Base-by-base conservation (phyloP, 2,329 filamentous ascomycete genomes). In the Shiraia sp. region DNA sequence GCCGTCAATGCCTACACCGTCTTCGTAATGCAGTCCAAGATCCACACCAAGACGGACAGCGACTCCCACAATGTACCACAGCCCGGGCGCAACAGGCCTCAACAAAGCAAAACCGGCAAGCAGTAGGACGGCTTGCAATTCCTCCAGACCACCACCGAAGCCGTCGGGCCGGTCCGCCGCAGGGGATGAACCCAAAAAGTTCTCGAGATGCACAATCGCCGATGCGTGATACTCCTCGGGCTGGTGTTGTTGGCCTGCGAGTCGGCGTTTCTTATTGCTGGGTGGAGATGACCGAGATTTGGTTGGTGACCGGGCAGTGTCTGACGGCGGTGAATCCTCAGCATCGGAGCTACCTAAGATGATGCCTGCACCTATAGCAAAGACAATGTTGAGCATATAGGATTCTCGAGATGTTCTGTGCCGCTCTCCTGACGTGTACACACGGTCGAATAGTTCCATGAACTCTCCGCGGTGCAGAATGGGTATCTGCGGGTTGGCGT, bases 41-140 rank as follows among this genome's bases (percentile, higher is more conserved):
- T 97, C 93, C 15, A 97, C 87, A 6, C 90, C 92, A 37, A 97
- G 72, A 26, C 93, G 85, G 46, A 95, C 87, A 5, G 92, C 92
- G 30, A 96, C 91, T 9, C 93, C 93, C 45, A 95, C 88, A 48
- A 97, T 97, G 70, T 97, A 97, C 92, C 92, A 97, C 31, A 97
- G 74, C 10, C 93, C 93, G 0, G 92, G 92, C 1, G 92, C 90
- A 15, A 97, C 90, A 1, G 93, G 93, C 40, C 92, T 81, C 49
- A 97, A 77, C 34, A 99, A 76, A 6, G 92, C 92, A 75, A 97
- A 96, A 40, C 90, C 90, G 31, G 92, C 91, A 32, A 97, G 77
- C 29, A 97, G 75, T 34, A 97, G 72, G 6, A 97, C 91, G n/a
- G 90, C 90, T 65, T 97, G 92, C 36, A 97, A 75, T 62, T 96